Base-by-base conservation (phyloP, 2,329 filamentous ascomycete species). In the Metarhizium anisopliae region DNA sequence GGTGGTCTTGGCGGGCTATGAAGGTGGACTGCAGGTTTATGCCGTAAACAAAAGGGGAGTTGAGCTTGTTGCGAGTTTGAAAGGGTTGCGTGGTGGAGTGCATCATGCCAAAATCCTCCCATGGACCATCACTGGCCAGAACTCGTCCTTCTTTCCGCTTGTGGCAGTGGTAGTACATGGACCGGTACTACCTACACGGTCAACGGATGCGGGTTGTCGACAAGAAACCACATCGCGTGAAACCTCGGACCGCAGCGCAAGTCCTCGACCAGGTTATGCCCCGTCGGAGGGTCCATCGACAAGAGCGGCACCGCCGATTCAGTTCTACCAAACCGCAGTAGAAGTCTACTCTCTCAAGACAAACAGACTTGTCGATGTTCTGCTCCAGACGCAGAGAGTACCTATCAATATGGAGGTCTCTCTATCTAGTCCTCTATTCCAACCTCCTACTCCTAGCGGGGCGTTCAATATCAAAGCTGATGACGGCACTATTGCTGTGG, bases 331-430 rank as follows among this genome's bases (percentile, higher is more conserved):
- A 70, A 96, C 92, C 0, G 86, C 87, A 0, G 90, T 96, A 6
- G 90, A 96, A 62, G 76, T 97, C 0, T 95, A 93, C 70, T 96
- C 92, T 1, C 74, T 97, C 58, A 84, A 82, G 62, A 89, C 85
- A n/a, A 85, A 85, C 63, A 79, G 82, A 59, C 81, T 83, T 55
- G 72, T 96, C 55, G 81, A 85, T 30, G 87, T 89, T 0, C 75
- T 97, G 8, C 85, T 95, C 58, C 81, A 85, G 63, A 84, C 86
- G 47, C 81, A 88, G 52, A 77, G 83, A 66, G 75, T 83, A 54
- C 73, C 82, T 50, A 70, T 89, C 63, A 76, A 79, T 64, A 74
- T 81, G 58, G 67, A 68, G 30, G 66, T 74, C n/a, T 74, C 85
- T 42, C 72, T 84, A 35, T 77, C 78, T 0, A 83, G 86, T 72